These are phyloP conservation scores for Mycena albidolilacea DNA, from an alignment of 768 basidiomycete species.

Conservation along the genomic window DNA sequence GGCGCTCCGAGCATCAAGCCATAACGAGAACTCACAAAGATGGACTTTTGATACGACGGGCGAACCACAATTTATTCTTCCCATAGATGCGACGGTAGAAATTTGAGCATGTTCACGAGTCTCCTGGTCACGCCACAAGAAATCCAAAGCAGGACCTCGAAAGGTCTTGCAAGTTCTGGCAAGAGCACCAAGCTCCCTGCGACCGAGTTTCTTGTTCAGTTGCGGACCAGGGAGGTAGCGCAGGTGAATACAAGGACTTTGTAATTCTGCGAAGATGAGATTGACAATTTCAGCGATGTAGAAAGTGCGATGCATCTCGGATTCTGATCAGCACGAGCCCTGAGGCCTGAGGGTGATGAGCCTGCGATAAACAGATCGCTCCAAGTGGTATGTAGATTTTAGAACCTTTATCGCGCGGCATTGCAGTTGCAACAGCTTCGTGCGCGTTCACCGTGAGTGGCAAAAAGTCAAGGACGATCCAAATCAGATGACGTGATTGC, in stretches of 20 bases:
- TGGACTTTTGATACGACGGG: not conserved
- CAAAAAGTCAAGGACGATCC: too few relatives aligned
- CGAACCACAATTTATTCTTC: not conserved
- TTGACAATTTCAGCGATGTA: not conserved
- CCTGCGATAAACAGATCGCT: too few relatives aligned
- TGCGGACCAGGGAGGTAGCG: too few relatives aligned
- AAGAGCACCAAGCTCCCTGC: not conserved
- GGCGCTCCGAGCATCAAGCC: not conserved
- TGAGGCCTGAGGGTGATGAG: too few relatives aligned
- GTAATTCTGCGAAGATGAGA: not conserved
- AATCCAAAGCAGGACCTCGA: constrained; percentile 15
- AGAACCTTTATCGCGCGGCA: too few relatives aligned
- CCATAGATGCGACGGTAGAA: constrained; percentile 15
- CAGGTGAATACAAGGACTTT: not conserved
- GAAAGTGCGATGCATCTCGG: constrained; percentile 1
- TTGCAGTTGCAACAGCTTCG: too few relatives aligned
- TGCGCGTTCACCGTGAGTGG: too few relatives aligned
- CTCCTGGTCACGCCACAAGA: constrained; percentile 21
- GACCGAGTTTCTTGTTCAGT: too few relatives aligned
- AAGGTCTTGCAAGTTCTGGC: constrained; percentile 21
- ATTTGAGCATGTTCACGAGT: constrained; percentile 9
- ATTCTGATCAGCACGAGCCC: too few relatives aligned
- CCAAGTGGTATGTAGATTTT: too few relatives aligned
- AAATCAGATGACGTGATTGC: too few relatives aligned
- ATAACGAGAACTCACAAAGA: not conserved